Base-by-base conservation (phyloP, 78 protist genomes). In the Polysphondylium violaceum region DNA sequence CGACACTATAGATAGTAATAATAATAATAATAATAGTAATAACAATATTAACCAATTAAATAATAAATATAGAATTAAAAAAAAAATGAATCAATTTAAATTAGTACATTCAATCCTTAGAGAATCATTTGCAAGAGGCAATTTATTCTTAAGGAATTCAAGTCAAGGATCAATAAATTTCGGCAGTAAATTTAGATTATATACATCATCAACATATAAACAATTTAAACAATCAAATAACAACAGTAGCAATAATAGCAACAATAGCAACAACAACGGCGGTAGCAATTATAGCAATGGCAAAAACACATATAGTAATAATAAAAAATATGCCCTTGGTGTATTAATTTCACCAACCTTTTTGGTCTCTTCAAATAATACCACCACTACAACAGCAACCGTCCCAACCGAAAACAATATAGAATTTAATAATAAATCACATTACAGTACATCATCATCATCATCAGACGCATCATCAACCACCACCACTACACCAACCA, bases 331-430 rank as follows among this genome's bases (percentile, higher is more conserved):
- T 16, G 43, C 61, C 0, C 47, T 76, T 17, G 87, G 87, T 29
- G 69, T 76, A 40, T 61, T 76, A 61, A 21, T 76, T 19, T 60
- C 87, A 25, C 72, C 87, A 76, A 61, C 74, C 12, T 31, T 76
- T 61, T 76, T 76, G 47, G 19, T 76, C 47, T 11, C 76, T 7
- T 16, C 16, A 4, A n/a, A 25, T 3, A 65, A 65, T 65, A 9
- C 74, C 3, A 65, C 4, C 2, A 69, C 38, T 69, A 7, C 21
- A 69, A 40, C 69, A 29, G 41, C 69, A 16, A 4, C 12, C 8
- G 12, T 61, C 6, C 43, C 69, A 11, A 61, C 69, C 36, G 69
- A 61, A 53, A 23, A 55, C 81, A 35, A 75, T 27, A 8, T 11
- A 68, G 2, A n/a, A 25, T 55, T 35, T 36, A 47, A 23, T 31